These are phyloP conservation scores for Kentomonas sorsogonicus DNA, from an alignment of 208 protist genomes.

Conservation along the genomic window DNA sequence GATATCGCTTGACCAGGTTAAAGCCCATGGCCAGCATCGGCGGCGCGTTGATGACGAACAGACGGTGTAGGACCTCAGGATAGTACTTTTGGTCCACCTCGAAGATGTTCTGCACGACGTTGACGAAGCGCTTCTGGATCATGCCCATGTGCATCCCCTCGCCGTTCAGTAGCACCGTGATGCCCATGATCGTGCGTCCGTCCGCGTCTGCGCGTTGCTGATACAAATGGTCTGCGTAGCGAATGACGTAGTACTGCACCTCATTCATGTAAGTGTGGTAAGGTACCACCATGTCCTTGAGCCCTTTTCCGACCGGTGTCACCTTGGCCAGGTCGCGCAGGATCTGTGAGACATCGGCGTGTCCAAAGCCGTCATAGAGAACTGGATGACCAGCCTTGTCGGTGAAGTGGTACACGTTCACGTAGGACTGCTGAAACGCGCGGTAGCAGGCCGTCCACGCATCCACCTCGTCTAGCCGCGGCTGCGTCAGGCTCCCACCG, in stretches of 20 bases:
- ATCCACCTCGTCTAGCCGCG: slow-evolving; percentile 11
- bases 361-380: slow-evolving; percentile 56
- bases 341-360: slow-evolving; percentile 27
- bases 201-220: slow-evolving; percentile 23
- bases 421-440: slow-evolving; percentile 39
- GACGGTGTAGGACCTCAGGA: slow-evolving; percentile 64
- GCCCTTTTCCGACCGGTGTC: slow-evolving; percentile 24
- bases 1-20: slow-evolving; percentile 44
- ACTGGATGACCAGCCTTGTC: slow-evolving; percentile 76
- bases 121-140: slow-evolving; percentile 37
- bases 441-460: slow-evolving; percentile 37
- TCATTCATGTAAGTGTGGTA: slow-evolving; percentile 80
- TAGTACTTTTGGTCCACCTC: slow-evolving; percentile 71
- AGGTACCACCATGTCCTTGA: slow-evolving; percentile 38
- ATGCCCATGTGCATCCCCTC: slow-evolving; percentile 53
- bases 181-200: slow-evolving; percentile 40
- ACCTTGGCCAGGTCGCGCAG: slow-evolving; percentile 25
- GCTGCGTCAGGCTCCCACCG: slow-evolving; percentile 11
- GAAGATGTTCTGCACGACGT: slow-evolving; percentile 40
- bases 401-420: slow-evolving; percentile 62
- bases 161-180: slow-evolving; percentile 57
- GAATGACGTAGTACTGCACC: slow-evolving; percentile 58
- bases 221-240: slow-evolving; percentile 32
- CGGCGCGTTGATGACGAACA: slow-evolving; percentile 71
- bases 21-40: slow-evolving; percentile 40